phyloP scores from a whole-genome alignment of 108 stramenopile genomes.

The Cyclotella choctawhatcheeana region DNA sequence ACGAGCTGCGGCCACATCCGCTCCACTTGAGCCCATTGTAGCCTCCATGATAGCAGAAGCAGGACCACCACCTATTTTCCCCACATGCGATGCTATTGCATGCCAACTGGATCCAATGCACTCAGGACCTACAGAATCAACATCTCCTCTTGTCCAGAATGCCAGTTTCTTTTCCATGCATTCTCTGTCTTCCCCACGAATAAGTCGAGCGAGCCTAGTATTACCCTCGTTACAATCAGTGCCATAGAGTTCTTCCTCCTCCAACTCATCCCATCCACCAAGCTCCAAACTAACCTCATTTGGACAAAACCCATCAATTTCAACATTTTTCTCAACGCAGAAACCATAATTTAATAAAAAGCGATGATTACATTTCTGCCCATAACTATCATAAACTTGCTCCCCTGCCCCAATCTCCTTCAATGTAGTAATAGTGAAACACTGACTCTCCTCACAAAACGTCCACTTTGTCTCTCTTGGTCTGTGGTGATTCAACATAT shows the following conservation, averaged over 20 bases:
- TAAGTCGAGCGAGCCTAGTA: background rate
- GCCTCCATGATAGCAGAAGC: slow-evolving; percentile 11
- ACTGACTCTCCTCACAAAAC: slow-evolving; percentile 94
- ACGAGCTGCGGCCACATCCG: slow-evolving; percentile 8
- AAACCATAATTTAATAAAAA: slow-evolving; percentile 99
- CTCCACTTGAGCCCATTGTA: background rate
- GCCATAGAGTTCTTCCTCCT: slow-evolving; percentile 34
- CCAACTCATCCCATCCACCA: slow-evolving; percentile 65
- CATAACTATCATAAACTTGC: slow-evolving; percentile 99
- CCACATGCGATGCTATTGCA: slow-evolving; percentile 19
- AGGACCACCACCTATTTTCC: background rate
- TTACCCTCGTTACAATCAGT: background rate
- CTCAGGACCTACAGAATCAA: slow-evolving; percentile 11
- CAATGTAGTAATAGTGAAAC: slow-evolving; percentile 97
- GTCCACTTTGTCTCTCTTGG: slow-evolving; percentile 99
- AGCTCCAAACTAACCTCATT: slow-evolving; percentile 96
- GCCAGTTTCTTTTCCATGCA: slow-evolving; percentile 68
- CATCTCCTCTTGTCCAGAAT: slow-evolving; percentile 91
- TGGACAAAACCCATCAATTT: slow-evolving; percentile 97
- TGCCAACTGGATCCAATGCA: slow-evolving; percentile 6
- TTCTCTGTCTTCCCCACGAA: slow-evolving; percentile 7
- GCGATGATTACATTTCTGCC: slow-evolving; percentile 99
- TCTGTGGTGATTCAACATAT: slow-evolving; percentile 99
- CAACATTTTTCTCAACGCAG: slow-evolving; percentile 96
- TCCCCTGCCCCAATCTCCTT: slow-evolving; percentile 76